Conservation (phyloP, 2,329 filamentous ascomycete species). For the Polytolypa hystricis region DNA sequence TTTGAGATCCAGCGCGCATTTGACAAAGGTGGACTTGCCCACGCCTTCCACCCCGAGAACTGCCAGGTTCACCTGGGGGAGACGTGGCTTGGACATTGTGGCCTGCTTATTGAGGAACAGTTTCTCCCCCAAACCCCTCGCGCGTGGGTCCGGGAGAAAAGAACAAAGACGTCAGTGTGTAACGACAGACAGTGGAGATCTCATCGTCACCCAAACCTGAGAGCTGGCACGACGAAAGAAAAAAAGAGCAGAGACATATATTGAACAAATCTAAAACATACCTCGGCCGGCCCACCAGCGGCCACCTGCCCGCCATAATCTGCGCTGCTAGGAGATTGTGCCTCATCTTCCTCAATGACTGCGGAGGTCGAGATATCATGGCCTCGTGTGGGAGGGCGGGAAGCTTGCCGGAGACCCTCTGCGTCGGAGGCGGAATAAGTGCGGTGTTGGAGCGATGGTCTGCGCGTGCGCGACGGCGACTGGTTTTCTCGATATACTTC, state of each 20-base stretch:
- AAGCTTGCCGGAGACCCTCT: no score
- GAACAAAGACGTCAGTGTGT: conserved; percentile 4
- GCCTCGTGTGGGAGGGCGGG: no score
- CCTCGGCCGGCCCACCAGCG: conserved; percentile 16
- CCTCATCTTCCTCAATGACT: conserved; percentile 23
- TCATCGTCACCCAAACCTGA: neutral
- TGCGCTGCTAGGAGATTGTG: conserved; percentile 7
- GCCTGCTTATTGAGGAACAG: no score
- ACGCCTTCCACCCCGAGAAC: conserved; percentile 44
- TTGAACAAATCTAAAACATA: conserved; percentile 11
- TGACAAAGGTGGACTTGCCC: conserved; percentile 51
- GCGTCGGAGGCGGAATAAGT: conserved; percentile 29
- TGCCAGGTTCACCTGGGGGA: conserved; percentile 48
- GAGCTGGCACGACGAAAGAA: neutral
- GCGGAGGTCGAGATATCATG: no score
- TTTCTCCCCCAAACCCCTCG: no score
- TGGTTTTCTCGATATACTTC: conserved; percentile 19
- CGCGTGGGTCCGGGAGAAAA: neutral
- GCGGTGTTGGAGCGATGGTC: conserved; percentile 23
- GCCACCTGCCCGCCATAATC: conserved; percentile 5
- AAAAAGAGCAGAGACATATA: no score
- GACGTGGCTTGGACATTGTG: conserved; percentile 19
- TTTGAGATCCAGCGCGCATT: conserved; percentile 44
- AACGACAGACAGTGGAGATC: neutral
- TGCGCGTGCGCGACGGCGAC: conserved; percentile 15